phyloP scores from a whole-genome alignment of 345 rosid species.

The Salix udensis region DNA sequence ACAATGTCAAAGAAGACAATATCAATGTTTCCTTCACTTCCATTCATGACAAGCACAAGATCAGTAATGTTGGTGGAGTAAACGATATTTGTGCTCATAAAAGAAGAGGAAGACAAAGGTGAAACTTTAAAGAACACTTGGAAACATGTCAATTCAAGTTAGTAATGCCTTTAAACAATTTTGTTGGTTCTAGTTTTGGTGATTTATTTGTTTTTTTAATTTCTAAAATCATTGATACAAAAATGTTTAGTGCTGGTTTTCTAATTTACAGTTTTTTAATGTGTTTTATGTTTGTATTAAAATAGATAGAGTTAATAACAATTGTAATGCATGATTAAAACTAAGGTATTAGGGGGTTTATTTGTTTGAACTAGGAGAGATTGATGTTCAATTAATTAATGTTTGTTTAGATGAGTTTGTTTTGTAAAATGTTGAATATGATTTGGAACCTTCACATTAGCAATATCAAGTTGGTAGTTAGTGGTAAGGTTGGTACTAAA shows the following conservation, averaged over 20 bases:
- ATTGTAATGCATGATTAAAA: not conserved
- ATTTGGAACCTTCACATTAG: not conserved
- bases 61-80: constrained; percentile 71
- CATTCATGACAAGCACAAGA: constrained; percentile 14
- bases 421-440: not conserved
- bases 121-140: constrained; percentile 79
- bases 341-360: not conserved
- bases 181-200: constrained; percentile 95
- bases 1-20: constrained; percentile 40
- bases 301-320: not conserved
- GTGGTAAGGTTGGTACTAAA: not conserved
- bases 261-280: not conserved
- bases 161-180: constrained; percentile 91
- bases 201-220: not conserved
- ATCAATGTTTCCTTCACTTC: constrained; percentile 34
- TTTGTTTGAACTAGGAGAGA: not conserved
- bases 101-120: constrained; percentile 85
- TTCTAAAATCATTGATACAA: not conserved
- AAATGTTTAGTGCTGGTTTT: not conserved
- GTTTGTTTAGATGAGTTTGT: not conserved
- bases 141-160: constrained; percentile 87
- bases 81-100: constrained; percentile 56
- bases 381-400: not conserved
- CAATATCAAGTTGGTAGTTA: not conserved
- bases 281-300: not conserved